These are phyloP conservation scores for Leishmania aethiopica DNA, from an alignment of 208 protist genomes.

Conservation along the genomic window DNA sequence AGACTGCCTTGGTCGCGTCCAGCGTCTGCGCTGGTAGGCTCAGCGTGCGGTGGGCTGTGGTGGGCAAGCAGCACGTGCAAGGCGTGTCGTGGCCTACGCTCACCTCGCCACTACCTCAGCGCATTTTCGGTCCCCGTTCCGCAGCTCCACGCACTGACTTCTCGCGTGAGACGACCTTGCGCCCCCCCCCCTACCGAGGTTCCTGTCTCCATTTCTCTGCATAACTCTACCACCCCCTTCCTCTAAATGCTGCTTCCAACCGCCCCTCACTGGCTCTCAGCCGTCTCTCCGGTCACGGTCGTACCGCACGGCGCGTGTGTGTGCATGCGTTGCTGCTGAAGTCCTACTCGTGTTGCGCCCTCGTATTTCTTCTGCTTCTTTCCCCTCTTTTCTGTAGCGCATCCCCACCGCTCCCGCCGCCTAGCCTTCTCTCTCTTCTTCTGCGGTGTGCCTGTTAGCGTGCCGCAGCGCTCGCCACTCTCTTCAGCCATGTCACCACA, in stretches of 20 bases:
- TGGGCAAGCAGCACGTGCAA: neutral
- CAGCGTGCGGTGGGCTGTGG: neutral
- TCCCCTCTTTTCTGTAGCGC: neutral
- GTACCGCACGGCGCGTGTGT: no score
- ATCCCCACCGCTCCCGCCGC: no score
- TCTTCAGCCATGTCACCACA: neutral
- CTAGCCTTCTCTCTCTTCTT: neutral
- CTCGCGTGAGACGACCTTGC: neutral
- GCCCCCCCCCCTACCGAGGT: neutral
- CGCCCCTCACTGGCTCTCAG: neutral
- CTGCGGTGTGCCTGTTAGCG: neutral
- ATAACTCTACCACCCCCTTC: neutral
- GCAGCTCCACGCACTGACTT: neutral
- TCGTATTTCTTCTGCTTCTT: neutral
- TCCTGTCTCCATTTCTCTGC: neutral
- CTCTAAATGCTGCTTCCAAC: neutral
- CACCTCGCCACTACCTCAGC: neutral
- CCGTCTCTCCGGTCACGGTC: neutral
- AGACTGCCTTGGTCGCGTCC: neutral
- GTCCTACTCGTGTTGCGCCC: neutral
- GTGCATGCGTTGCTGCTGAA: no score
- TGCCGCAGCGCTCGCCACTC: neutral
- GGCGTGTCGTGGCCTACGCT: neutral
- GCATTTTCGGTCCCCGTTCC: neutral
- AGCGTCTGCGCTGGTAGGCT: neutral